Conservation (phyloP, 768 basidiomycete species). For the Russula earlei region DNA sequence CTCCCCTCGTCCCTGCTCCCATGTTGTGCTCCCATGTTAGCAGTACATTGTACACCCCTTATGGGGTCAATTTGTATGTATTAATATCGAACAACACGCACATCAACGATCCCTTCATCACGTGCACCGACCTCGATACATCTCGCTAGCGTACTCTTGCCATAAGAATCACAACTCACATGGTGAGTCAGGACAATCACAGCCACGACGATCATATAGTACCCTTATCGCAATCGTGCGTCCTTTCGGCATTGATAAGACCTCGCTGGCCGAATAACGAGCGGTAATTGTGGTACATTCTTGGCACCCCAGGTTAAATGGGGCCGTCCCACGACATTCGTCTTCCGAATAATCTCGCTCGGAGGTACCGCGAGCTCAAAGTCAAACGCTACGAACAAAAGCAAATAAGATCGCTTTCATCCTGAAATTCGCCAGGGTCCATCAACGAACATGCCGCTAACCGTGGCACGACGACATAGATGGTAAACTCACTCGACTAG, state of each 20-base stretch:
- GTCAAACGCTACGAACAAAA: constrained; percentile 22
- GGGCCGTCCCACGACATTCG: constrained; percentile 15
- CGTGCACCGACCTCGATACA: too few relatives aligned
- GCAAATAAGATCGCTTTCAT: constrained; percentile 22
- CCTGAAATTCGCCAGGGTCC: constrained; percentile 4
- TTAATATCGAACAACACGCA: too few relatives aligned
- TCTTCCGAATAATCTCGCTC: constrained; percentile 2
- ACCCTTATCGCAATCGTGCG: too few relatives aligned
- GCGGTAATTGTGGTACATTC: constrained; percentile 14
- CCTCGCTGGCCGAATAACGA: constrained; percentile 10
- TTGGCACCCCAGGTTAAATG: constrained; percentile 1
- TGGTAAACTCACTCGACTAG: constrained; percentile 15
- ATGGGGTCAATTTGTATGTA: too few relatives aligned
- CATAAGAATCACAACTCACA: too few relatives aligned
- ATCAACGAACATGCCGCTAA: background rate
- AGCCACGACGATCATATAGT: too few relatives aligned
- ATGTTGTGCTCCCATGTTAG: too few relatives aligned
- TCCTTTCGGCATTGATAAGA: background rate
- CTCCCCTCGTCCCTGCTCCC: too few relatives aligned
- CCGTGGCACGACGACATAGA: background rate
- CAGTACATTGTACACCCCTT: too few relatives aligned
- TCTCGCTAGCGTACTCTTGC: too few relatives aligned
- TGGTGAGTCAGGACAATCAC: too few relatives aligned
- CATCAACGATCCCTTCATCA: too few relatives aligned
- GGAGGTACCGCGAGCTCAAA: constrained; percentile 16